Conservation (phyloP, 176 grass and related monocot genomes). For the Carex kokanica region DNA sequence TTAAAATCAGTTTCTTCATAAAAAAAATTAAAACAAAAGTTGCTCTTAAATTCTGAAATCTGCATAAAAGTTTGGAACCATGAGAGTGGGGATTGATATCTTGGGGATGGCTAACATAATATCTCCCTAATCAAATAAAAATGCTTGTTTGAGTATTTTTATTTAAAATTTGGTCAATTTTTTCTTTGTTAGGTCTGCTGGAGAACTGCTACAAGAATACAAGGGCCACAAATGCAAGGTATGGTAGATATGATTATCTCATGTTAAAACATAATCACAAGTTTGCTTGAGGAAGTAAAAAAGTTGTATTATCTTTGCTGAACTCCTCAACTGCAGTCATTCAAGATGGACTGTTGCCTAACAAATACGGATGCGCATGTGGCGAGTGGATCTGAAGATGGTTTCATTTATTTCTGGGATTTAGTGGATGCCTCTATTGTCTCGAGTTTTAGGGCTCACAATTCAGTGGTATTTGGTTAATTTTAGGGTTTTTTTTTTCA, state of each 20-base stretch:
- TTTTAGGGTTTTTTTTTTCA: background rate
- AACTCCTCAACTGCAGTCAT: conserved; percentile 44
- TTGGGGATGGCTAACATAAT: background rate
- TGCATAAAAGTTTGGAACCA: background rate
- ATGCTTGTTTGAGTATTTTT: background rate
- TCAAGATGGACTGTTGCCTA: conserved; percentile 94
- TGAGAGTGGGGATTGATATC: background rate
- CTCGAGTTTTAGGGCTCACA: conserved; percentile 80
- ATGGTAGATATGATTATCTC: background rate
- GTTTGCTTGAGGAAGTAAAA: background rate
- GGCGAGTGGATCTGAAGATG: conserved; percentile 82
- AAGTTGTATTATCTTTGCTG: background rate
- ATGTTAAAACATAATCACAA: background rate
- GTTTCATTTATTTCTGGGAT: conserved; percentile 84
- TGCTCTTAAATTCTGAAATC: background rate
- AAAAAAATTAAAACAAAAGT: background rate
- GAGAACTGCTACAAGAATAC: conserved; percentile 89
- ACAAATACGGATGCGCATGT: conserved; percentile 93
- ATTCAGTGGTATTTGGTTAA: conserved; percentile 61
- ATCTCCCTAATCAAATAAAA: background rate
- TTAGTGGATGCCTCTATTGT: conserved; percentile 76
- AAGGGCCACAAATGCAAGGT: conserved; percentile 62
- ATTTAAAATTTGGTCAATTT: background rate
- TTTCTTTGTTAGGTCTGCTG: conserved; percentile 51
- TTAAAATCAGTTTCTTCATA: background rate